Evolutionary conservation across 2,329 filamentous ascomycete genomes (phyloP).

Genomic region (Alternaria gaisen): DNA sequence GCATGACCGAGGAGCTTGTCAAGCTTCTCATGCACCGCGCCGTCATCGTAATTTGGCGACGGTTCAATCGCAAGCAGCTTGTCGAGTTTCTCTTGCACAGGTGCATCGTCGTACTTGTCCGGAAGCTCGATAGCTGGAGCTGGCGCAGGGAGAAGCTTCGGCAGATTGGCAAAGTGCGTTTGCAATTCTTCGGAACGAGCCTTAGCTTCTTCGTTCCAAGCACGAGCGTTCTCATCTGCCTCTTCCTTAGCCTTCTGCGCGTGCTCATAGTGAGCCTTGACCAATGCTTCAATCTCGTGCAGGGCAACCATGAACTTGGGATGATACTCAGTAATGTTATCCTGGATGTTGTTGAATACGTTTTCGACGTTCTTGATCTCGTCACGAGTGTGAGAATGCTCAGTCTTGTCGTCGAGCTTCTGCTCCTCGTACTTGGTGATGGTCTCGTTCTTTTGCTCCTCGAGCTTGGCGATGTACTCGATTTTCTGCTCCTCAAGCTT

Average conservation of each 20-base stretch:
- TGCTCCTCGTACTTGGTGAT: slow-evolving; percentile 76
- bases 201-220: slow-evolving; percentile 56
- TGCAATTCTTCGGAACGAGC: slow-evolving; percentile 54
- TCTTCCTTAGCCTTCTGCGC: slow-evolving; percentile 68
- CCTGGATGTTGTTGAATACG: slow-evolving; percentile 78
- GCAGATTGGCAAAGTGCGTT: slow-evolving; percentile 52
- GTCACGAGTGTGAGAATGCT: slow-evolving; percentile 84
- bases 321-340: slow-evolving; percentile 81
- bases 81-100: slow-evolving; percentile 65
- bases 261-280: slow-evolving; percentile 88
- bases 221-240: slow-evolving; percentile 54
- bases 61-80: slow-evolving; percentile 61
- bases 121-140: slow-evolving; percentile 56
- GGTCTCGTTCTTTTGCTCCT: slow-evolving; percentile 75
- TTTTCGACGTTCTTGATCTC: slow-evolving; percentile 78
- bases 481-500: slow-evolving; percentile 80
- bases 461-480: slow-evolving; percentile 73
- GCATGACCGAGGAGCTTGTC: slow-evolving; percentile 65
- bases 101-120: slow-evolving; percentile 63
- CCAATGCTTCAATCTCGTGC: slow-evolving; percentile 82
- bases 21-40: slow-evolving; percentile 65
- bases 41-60: slow-evolving; percentile 51
- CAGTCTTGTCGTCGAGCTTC: slow-evolving; percentile 78
- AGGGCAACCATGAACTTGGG: slow-evolving; percentile 88
- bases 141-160: slow-evolving; percentile 56